Percentiles rank a stretch among this genome's conserved stretches.
These are phyloP conservation scores for Colletotrichum sp. DNA, from an alignment of 2,329 filamentous ascomycete species.

Conservation along the genomic window DNA sequence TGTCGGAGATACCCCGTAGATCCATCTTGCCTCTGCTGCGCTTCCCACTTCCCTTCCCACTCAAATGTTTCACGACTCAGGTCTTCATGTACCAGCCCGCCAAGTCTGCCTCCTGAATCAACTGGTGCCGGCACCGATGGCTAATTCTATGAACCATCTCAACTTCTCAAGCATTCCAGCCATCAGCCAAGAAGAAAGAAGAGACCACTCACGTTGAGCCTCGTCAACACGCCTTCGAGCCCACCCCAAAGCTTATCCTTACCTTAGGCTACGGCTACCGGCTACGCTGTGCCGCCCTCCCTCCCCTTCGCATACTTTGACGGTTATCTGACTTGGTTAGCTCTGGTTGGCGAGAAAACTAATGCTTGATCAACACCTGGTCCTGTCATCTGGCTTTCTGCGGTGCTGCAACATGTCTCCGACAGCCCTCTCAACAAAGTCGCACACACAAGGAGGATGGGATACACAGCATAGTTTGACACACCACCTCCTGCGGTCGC, in stretches of 20 bases:
- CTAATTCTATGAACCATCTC: not conserved
- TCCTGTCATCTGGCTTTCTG: not conserved
- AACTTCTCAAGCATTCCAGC: constrained; percentile 18
- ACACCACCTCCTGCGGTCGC: constrained; percentile 1
- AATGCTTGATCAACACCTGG: not conserved
- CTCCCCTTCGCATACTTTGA: not conserved
- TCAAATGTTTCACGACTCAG: constrained; percentile 15
- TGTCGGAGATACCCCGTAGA: constrained; percentile 14
- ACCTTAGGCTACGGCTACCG: not conserved
- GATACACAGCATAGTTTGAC: constrained; percentile 12
- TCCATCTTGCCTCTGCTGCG: not conserved
- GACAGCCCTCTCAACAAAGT: constrained; percentile 5
- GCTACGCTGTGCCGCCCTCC: not conserved
- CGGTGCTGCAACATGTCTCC: not conserved
- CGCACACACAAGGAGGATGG: not conserved
- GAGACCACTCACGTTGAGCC: constrained; percentile 8
- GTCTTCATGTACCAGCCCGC: constrained; percentile 1
- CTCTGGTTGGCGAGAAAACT: not conserved
- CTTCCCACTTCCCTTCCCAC: constrained; percentile 11
- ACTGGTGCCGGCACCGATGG: not conserved
- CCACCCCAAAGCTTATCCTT: constrained; percentile 9
- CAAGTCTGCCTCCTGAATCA: constrained; percentile 14
- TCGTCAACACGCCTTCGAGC: constrained; percentile 12
- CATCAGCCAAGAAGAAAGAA: constrained; percentile 7
- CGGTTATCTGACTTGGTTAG: not conserved